Base-by-base conservation (phyloP, 805 yeast species). In the Metschnikowia colocasiae region DNA sequence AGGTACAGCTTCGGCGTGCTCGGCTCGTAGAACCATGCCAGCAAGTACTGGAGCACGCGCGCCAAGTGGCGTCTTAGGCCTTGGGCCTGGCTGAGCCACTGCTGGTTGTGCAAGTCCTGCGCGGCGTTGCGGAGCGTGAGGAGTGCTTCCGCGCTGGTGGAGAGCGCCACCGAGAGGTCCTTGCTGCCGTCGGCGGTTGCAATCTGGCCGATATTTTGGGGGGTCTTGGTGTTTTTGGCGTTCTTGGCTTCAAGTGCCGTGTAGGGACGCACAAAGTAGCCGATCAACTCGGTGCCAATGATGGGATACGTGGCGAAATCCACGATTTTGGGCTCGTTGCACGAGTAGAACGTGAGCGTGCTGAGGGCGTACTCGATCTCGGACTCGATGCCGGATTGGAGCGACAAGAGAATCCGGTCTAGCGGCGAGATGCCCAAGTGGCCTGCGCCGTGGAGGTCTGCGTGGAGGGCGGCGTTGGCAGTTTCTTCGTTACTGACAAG, bases 21-120 rank as follows among this genome's bases (percentile, higher is more conserved):
- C 12, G 46, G 30, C 16, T 49, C 49, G 31, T 45, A 46, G 54
- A 67, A 61, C 73, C 74, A 70, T 38, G 55, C 55, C 32, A 57
- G 54, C 47, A 71, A 61, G 43, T 68, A 63, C 49, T 64, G 69
- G 49, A 87, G 69, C 10, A 77, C 71, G 26, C 64, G 71, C 34
- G 76, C 62, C 6, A 82, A 58, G 43, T 67, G 74, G 39, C 66
- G 68, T 49, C 78, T 76, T 37, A 86, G 73, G 16, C 64, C 59
- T 18, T 68, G 64, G 47, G 76, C 69, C 56, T 77, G 72, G 1
- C 92, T 85, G 51, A 94, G 68, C 59, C 83, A 74, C 61, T 86
- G 89, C 35, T 95, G 94, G 58, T 88, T 86, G 38, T 78, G 85
- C 10, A 86, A 77, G 62, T 90, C 96, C 61, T 92, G 95, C 2